These are phyloP conservation scores for Eucalyptus erythrocorys DNA, from an alignment of 345 rosid species.

Conservation along the genomic window DNA sequence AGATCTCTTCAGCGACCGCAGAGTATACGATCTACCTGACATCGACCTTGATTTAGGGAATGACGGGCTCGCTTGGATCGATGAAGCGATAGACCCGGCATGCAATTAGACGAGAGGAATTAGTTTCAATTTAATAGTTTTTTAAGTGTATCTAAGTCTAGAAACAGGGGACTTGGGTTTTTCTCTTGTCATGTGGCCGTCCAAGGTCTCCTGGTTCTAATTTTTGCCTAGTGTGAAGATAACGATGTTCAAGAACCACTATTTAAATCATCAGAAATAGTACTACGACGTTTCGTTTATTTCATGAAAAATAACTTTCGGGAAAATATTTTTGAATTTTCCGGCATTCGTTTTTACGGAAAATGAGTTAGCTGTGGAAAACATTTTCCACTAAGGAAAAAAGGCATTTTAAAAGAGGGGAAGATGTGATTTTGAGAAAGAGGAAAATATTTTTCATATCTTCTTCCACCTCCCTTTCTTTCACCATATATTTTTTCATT, in stretches of 20 bases:
- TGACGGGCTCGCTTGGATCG: constrained; percentile 25
- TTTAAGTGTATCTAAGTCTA: neutral
- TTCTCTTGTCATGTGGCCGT: neutral
- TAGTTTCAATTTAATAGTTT: neutral
- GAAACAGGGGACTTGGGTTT: neutral
- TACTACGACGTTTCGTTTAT: neutral
- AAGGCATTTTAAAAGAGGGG: no score
- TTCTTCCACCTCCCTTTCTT: no score
- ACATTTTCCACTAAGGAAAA: no score
- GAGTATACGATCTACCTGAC: neutral
- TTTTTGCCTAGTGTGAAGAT: neutral
- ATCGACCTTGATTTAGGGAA: constrained; percentile 2
- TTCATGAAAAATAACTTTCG: no score
- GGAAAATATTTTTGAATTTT: no score
- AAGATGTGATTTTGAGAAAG: no score
- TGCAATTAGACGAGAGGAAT: neutral
- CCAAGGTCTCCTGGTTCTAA: neutral
- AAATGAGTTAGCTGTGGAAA: no score
- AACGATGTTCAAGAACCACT: neutral
- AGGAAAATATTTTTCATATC: no score
- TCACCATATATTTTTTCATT: no score
- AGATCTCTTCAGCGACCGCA: neutral
- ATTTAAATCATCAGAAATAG: neutral
- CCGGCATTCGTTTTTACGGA: rapidly evolving
- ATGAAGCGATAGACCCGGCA: constrained; percentile 9